Base-by-base conservation (phyloP, 2,329 filamentous ascomycete species). In the Cladosporium sphaerospermum region DNA sequence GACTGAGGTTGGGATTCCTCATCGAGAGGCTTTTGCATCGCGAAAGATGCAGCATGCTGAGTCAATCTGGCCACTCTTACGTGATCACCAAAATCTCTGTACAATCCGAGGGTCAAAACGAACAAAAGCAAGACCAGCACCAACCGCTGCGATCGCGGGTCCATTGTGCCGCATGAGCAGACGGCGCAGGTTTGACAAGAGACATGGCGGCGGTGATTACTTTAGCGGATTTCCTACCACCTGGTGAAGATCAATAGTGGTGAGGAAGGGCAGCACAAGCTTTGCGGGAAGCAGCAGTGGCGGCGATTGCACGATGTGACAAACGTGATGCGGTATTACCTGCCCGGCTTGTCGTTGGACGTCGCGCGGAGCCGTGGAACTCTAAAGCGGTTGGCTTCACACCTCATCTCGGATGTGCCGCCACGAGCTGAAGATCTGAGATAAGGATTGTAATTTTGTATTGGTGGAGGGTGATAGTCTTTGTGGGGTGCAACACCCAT, bases 41-140 rank as follows among this genome's bases (percentile, higher is more conserved):
- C 40, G 23, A 31, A 32, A 13, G 40, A 39, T 13, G 19, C 40
- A 37, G 48, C 40, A 9, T 51, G 48, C 18, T 43, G 32, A n/a
- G 48, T 19, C 13, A 51, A 7, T 4, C 18, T 31, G 14, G 11
- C 32, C 7, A 51, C 9, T 4, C 40, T 37, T 16, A 31, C 36
- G 32, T 46, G 18, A 32, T 50, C 32, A 18, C 37, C 36, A 36
- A 55, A 50, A 28, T 45, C 47, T 7, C 45, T 51, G 40, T 56
- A 58, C 33, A 58, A 16, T 1, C 44, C 14, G 16, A 48, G 9
- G 5, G 39, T 19, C 13, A 53, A 36, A n/a, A 28, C 49, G 18
- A 57, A 39, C 36, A 58, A 18, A 18, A 57, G 37, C n/a, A 52
- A 2, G 8, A 57, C 13, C 2, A 57, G 41, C 16, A 56, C 39